phyloP scores from a whole-genome alignment of 176 grass and related monocot genomes.

The Hyparrhenia diplandra region DNA sequence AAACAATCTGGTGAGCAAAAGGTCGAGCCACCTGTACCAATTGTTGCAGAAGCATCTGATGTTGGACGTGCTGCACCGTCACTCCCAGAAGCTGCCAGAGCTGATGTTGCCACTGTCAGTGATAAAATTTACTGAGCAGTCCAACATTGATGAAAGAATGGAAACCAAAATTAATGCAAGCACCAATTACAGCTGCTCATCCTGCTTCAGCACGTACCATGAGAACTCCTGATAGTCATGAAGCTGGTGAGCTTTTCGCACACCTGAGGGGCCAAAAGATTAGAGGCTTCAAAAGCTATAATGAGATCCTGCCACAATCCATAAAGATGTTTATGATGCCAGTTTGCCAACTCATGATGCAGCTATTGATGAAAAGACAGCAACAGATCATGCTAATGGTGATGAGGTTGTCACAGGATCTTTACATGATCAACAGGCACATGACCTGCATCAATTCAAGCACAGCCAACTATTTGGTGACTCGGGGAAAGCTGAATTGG shows the following conservation, averaged over 20 bases:
- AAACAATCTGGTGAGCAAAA: slow-evolving; percentile 17
- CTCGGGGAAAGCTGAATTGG: background rate
- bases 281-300: slow-evolving; percentile 10
- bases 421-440: background rate
- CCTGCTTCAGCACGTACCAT: slow-evolving; percentile 13
- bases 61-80: background rate
- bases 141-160: background rate
- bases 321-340: background rate
- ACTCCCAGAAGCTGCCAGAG: background rate
- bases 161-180: slow-evolving; percentile 20
- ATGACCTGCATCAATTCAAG: background rate
- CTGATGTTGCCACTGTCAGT: background rate
- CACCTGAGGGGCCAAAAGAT: slow-evolving; percentile 22
- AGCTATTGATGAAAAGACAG: slow-evolving; percentile 1
- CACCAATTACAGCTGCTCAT: slow-evolving; percentile 9
- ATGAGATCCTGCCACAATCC: background rate
- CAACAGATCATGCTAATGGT: background rate
- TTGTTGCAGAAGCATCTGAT: slow-evolving; percentile 11
- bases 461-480: slow-evolving; percentile 5
- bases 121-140: background rate
- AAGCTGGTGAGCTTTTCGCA: background rate
- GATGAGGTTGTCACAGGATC: background rate
- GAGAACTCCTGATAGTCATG: background rate
- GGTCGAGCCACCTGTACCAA: slow-evolving; percentile 8
- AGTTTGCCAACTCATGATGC: slow-evolving; percentile 1